Evolutionary conservation across 371 early-diverging fungal species (phyloP).

Genomic region (Syncephalastrum racemosum): DNA sequence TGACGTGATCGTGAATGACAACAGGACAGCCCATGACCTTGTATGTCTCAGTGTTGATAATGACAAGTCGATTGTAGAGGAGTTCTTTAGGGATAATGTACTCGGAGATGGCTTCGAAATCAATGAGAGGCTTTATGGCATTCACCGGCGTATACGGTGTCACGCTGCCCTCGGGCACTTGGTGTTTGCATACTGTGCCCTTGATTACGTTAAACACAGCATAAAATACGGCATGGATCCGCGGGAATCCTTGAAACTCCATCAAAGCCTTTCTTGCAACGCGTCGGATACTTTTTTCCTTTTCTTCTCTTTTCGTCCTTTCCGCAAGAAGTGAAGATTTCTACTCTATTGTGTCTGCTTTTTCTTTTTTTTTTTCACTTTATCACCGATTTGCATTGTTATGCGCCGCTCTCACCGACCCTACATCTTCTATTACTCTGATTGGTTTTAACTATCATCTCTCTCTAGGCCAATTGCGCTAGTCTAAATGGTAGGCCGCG

Average conservation of each 20-base stretch:
- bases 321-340: no score
- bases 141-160: slow-evolving; percentile 21
- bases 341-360: no score
- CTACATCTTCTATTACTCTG: no score
- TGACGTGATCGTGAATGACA: slow-evolving; percentile 64
- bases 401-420: no score
- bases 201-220: slow-evolving; percentile 81
- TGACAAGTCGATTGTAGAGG: slow-evolving; percentile 77
- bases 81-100: slow-evolving; percentile 85
- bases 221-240: slow-evolving; percentile 80
- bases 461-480: no score
- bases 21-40: slow-evolving; percentile 83
- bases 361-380: no score
- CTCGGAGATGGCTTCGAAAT: slow-evolving; percentile 87
- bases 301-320: no score
- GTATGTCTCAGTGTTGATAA: slow-evolving; percentile 70
- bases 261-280: slow-evolving; percentile 11
- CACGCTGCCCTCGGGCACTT: slow-evolving; percentile 82
- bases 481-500: no score
- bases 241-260: slow-evolving; percentile 73
- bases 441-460: no score
- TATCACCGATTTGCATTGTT: no score
- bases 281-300: no score
- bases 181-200: slow-evolving; percentile 82
- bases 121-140: slow-evolving; percentile 53